Percentiles rank a stretch among this genome's conserved stretches.
Evolutionary conservation across 208 protist genomes (phyloP).

Genomic region (Acanthamoeba culbertsoni): DNA sequence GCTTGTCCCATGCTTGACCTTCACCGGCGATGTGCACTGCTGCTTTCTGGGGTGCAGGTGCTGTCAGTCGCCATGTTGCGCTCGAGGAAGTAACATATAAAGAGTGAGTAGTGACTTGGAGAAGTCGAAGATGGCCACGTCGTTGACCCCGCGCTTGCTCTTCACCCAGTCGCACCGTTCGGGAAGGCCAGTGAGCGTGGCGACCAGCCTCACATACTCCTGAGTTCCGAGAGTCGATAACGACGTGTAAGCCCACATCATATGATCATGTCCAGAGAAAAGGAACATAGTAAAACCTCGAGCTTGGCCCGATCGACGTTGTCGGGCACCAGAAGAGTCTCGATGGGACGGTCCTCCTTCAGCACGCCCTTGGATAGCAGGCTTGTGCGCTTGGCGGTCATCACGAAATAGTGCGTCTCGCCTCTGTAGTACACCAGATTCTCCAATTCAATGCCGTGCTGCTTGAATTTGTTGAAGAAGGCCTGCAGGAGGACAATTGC

Average conservation of each 20-base stretch:
- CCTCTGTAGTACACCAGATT: constrained; percentile 57
- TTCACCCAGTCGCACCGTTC: not conserved
- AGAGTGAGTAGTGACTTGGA: constrained; percentile 25
- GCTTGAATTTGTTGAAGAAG: constrained; percentile 48
- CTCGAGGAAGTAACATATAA: no score
- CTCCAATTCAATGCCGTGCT: constrained; percentile 25
- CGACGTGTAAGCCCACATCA: not conserved
- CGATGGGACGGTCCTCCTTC: not conserved
- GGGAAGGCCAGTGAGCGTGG: not conserved
- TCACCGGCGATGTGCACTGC: not conserved
- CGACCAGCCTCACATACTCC: not conserved
- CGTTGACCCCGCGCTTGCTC: not conserved
- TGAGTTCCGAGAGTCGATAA: not conserved
- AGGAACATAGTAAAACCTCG: not conserved
- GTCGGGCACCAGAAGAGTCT: not conserved
- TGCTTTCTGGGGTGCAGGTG: not conserved
- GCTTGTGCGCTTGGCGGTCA: constrained; percentile 13
- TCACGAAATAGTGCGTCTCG: constrained; percentile 60
- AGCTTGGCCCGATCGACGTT: not conserved
- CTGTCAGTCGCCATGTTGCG: no score
- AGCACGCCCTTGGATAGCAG: not conserved
- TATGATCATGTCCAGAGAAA: not conserved
- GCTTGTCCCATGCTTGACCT: not conserved
- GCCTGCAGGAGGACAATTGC: not conserved
- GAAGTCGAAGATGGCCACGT: constrained; percentile 58